These are phyloP conservation scores for Aspergillus funiculosus DNA, from an alignment of 495 filamentous ascomycete species.

Conservation along the genomic window DNA sequence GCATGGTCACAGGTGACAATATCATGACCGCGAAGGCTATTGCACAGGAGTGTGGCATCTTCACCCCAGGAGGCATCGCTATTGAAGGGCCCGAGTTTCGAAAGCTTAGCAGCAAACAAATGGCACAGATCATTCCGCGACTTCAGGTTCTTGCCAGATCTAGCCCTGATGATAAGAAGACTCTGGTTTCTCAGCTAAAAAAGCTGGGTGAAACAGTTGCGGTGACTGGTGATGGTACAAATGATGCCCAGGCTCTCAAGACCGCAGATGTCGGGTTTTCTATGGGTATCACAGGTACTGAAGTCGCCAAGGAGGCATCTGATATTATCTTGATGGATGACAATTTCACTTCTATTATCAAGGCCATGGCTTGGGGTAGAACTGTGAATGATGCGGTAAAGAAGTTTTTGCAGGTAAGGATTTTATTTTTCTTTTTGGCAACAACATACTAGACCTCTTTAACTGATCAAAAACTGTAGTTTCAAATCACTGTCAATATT, in stretches of 20 bases:
- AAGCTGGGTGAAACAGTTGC: conserved; percentile 85
- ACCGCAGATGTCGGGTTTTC: conserved; percentile 86
- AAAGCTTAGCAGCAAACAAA: conserved; percentile 58
- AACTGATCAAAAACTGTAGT: conserved; percentile 43
- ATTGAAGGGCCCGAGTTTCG: conserved; percentile 83
- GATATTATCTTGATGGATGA: conserved; percentile 92
- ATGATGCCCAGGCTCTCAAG: conserved; percentile 84
- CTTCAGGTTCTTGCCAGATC: conserved; percentile 82
- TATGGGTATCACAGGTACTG: conserved; percentile 87
- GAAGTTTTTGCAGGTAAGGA: conserved; percentile 71
- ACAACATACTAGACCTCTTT: background rate
- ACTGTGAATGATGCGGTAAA: conserved; percentile 85
- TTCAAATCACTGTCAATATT: conserved; percentile 89
- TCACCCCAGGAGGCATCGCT: conserved; percentile 63
- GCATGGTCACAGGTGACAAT: conserved; percentile 92
- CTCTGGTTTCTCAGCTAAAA: conserved; percentile 72
- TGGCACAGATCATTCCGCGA: conserved; percentile 64
- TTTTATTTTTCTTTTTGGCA: too few relatives aligned
- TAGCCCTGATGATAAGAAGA: conserved; percentile 77
- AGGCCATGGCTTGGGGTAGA: conserved; percentile 82
- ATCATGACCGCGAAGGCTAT: conserved; percentile 80
- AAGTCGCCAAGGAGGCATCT: conserved; percentile 91
- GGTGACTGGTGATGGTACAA: conserved; percentile 90
- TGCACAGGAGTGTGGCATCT: conserved; percentile 78
- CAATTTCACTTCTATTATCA: conserved; percentile 86